Evolutionary conservation across 257 asterid genomes (phyloP), one percentile per base, ranked within the genome.

Genomic region (Paraleonurus japonicus): DNA sequence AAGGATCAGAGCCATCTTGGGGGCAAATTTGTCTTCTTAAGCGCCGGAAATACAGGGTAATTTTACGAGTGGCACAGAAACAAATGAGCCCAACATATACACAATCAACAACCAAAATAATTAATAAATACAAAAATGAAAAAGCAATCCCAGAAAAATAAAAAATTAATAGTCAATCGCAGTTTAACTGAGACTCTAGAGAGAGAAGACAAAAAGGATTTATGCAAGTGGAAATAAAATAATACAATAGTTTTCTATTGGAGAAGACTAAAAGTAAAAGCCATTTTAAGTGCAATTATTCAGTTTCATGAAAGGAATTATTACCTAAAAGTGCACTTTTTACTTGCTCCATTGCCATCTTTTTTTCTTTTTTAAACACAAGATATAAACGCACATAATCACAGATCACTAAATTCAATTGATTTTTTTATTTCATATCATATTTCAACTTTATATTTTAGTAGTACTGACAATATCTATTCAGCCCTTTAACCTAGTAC

Each of bases 271-370:
- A 32, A n/a, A n/a, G n/a, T n/a, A n/a, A 58, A 61, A 17, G 71
- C 24, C 73, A 64, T 70, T 55, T 41, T 55, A n/a, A 22, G 50
- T 61, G 67, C 50, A 78, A 51, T 61, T 64, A 35, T 13, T 22
- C 4, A 50, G 28, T 50, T 13, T 43, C 22, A 10, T 37, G 5
- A 61, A 20, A 35, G 23, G 51, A 53, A 64, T 23, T 53, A 64
- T 37, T 22, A 32, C 47, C 53, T 55, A 3, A 59, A 20, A 39
- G 27, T 30, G 35, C 37, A 22, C 67, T 68, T 78, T 78, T 53
- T 68, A 78, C 79, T 73, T 28, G 82, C 79, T 62, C 82, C 82
- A 78, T 65, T 67, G 70, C 53, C 73, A 19, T 24, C n/a, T n/a
- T 35, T 35, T 35, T 51, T 61, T 13, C 1, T 12, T 17, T 3